Evolutionary conservation across 768 basidiomycete genomes (phyloP), one percentile per base, ranked within the genome.

Genomic region (Trametes cubensis): DNA sequence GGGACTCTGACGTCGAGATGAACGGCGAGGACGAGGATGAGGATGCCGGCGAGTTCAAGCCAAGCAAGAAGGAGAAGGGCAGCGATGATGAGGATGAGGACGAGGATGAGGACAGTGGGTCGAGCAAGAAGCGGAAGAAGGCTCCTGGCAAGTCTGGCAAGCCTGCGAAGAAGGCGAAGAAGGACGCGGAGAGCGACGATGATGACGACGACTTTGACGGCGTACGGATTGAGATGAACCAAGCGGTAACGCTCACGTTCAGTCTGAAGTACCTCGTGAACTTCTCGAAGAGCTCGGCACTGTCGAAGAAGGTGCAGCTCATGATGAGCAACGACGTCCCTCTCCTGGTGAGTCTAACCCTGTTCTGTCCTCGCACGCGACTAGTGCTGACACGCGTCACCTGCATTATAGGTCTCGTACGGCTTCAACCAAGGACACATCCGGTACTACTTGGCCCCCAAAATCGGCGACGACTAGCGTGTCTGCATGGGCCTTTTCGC

Each of bases 221-320:
- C n/a, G 88, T 96, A 50, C 74, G 77, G 63, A 90, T 97, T 71
- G 85, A 91, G 75, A 90, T 97, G 83, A 92, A 94, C 71, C 88
- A 90, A 72, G 86, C 92, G 65, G 96, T 99, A 64, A 84, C 87
- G 45, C 81, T 98, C 51, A 98, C 95, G 1, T 98, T 98, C 80
- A 94, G 92, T 34, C 80, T 98, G 69, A 98, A 98, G 76, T 99
- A 98, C 76, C 87, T 98, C 28, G 88, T 92, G 74, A 98, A 97
- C 78, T 98, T 99, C 71, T 86, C 94, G 54, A 98, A 97, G 82
- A 92, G 90, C 65, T 79, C 90, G 1, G 81, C 87, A 30, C 78
- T 99, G 41, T 83, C 86, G 15, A 80, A 78, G 64, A 83, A 79
- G 26, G 94, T 95, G 39, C 84, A 87, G 71, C 82, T 97, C 23